Evolutionary conservation across 306 rosid species (phyloP).

Genomic region (Lagenaria siceraria): DNA sequence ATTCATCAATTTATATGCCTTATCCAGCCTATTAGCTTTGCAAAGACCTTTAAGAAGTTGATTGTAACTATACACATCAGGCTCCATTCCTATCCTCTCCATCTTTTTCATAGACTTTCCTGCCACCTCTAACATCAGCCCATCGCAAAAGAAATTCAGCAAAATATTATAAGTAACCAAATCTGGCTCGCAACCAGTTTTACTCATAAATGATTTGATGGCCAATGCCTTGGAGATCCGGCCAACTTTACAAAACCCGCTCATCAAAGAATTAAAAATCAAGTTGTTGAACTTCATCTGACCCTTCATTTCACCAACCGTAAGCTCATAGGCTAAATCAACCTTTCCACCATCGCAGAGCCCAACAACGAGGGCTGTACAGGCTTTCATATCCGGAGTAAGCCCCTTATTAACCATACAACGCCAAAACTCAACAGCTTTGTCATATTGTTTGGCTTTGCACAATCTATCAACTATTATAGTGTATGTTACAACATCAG

Average conservation of each 20-base stretch:
- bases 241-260: constrained; percentile 60
- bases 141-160: constrained; percentile 70
- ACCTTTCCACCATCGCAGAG: constrained; percentile 63
- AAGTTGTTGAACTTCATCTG: constrained; percentile 32
- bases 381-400: constrained; percentile 46
- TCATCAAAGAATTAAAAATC: constrained; percentile 62
- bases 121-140: constrained; percentile 50
- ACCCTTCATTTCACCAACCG: constrained; percentile 41
- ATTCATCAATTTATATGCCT: constrained; percentile 48
- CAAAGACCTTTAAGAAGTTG: constrained; percentile 64
- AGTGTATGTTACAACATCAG: constrained; percentile 63
- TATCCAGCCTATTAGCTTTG: constrained; percentile 41
- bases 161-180: constrained; percentile 72
- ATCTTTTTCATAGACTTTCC: constrained; percentile 47
- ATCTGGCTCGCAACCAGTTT: constrained; percentile 61
- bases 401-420: constrained; percentile 41
- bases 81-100: constrained; percentile 60
- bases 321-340: constrained; percentile 81
- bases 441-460: constrained; percentile 34
- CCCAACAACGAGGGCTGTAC: constrained; percentile 64
- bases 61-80: constrained; percentile 71
- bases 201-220: constrained; percentile 59
- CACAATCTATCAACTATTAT: constrained; percentile 51
- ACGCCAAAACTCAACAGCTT: constrained; percentile 48
- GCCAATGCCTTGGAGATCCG: constrained; percentile 56